Conservation (phyloP, 2,329 filamentous ascomycete species). For the Hymenoscyphus occultus region DNA sequence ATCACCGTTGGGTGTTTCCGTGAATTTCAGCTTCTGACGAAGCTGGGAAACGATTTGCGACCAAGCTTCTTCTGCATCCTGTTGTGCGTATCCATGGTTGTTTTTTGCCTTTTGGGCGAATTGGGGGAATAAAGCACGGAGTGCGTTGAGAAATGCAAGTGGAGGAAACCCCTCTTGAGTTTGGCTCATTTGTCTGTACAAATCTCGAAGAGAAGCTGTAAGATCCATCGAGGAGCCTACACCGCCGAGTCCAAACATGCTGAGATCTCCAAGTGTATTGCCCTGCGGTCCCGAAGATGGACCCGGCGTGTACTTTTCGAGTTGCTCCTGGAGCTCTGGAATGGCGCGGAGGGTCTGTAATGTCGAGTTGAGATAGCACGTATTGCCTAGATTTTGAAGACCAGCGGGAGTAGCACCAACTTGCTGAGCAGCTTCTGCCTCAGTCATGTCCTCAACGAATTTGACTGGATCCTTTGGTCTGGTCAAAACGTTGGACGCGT, state of each 20-base stretch:
- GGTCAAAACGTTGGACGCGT: slow-evolving; percentile 55
- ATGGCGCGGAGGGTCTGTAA: slow-evolving; percentile 87
- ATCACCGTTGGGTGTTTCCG: slow-evolving; percentile 50
- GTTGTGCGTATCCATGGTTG: slow-evolving; percentile 86
- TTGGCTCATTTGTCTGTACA: slow-evolving; percentile 86
- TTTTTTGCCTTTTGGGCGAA: slow-evolving; percentile 87
- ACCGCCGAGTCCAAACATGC: slow-evolving; percentile 47
- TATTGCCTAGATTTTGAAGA: slow-evolving; percentile 90
- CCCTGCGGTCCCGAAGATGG: slow-evolving; percentile 25
- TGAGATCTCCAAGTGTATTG: slow-evolving; percentile 42
- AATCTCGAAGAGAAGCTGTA: slow-evolving; percentile 70
- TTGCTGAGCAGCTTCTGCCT: slow-evolving; percentile 80
- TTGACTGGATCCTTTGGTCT: slow-evolving; percentile 78
- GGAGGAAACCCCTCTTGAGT: slow-evolving; percentile 87
- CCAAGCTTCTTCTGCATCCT: slow-evolving; percentile 98
- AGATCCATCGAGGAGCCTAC: slow-evolving; percentile 58
- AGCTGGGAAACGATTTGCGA: slow-evolving; percentile 88
- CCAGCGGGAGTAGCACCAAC: slow-evolving; percentile 85
- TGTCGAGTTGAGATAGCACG: slow-evolving; percentile 97
- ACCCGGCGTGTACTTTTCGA: slow-evolving; percentile 58
- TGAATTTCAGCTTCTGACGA: slow-evolving; percentile 70
- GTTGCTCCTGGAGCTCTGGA: slow-evolving; percentile 81
- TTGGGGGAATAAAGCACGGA: slow-evolving; percentile 80
- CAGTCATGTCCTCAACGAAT: slow-evolving; percentile 97
- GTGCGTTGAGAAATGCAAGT: slow-evolving; percentile 73